These are phyloP conservation scores for Rhodotorula graminis DNA, from an alignment of 768 basidiomycete species.

Conservation along the genomic window DNA sequence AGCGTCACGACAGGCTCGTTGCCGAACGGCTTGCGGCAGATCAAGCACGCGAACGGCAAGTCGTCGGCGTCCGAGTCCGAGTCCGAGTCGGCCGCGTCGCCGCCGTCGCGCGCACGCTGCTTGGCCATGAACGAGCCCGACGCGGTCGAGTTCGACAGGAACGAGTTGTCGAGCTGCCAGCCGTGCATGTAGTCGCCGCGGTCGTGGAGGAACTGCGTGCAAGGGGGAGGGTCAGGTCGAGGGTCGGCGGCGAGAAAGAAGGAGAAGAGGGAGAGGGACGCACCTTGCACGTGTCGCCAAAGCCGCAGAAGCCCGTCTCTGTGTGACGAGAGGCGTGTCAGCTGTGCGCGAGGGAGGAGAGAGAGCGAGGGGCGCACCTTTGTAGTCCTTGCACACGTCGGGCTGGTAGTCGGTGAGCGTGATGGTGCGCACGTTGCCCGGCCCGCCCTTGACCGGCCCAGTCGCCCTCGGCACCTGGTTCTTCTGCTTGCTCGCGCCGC, in stretches of 20 bases:
- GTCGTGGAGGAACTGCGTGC: conserved; percentile 73
- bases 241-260: background rate
- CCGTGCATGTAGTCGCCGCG: conserved; percentile 86
- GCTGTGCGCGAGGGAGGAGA: background rate
- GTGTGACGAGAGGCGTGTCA: conserved; percentile 22
- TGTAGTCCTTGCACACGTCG: conserved; percentile 99
- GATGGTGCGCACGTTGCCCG: conserved; percentile 78
- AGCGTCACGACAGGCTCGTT: conserved; percentile 92
- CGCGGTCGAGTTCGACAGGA: conserved; percentile 38
- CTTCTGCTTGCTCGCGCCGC: conserved; percentile 69
- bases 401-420: conserved; percentile 97
- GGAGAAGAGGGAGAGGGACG: background rate
- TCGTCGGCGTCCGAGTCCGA: conserved; percentile 71
- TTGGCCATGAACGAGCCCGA: conserved; percentile 65
- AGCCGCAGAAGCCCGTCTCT: conserved; percentile 99
- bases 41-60: conserved; percentile 95
- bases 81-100: conserved; percentile 50
- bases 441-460: conserved; percentile 68
- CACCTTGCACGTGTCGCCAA: conserved; percentile 91
- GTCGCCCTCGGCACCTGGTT: conserved; percentile 78
- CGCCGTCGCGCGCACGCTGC: conserved; percentile 53
- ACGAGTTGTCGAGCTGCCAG: conserved; percentile 88
- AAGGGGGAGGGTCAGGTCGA: background rate
- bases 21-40: conserved; percentile 82
- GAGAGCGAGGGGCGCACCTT: conserved; percentile 58